Conservation (phyloP, 2,329 filamentous ascomycete genomes). For the Aspergillus sp. region DNA sequence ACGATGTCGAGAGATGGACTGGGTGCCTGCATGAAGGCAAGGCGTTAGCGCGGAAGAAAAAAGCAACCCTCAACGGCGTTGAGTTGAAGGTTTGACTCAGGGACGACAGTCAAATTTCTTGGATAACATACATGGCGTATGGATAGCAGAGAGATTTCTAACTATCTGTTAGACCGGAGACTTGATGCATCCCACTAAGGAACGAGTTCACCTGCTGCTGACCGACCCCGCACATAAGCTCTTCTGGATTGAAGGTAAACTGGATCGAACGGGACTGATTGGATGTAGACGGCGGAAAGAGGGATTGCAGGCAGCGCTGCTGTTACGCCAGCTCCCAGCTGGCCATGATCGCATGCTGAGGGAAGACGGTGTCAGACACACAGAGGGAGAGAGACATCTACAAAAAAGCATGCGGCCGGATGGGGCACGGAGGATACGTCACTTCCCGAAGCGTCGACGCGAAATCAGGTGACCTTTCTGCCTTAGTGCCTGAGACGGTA, state of each 20-base stretch:
- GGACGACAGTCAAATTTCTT: too few species aligned
- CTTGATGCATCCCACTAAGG: neutral
- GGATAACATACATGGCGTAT: neutral
- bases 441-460: neutral
- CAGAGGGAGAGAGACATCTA: neutral
- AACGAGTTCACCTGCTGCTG: neutral
- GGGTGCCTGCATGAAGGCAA: too few species aligned
- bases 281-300: neutral
- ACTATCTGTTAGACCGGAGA: neutral
- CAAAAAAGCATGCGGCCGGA: neutral
- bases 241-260: neutral
- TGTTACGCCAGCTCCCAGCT: neutral
- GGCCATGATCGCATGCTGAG: neutral
- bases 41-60: neutral
- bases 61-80: neutral
- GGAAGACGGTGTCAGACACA: neutral
- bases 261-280: neutral
- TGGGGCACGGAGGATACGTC: neutral
- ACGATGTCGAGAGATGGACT: neutral
- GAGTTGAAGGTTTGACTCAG: neutral
- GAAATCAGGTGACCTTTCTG: slow-evolving; percentile 2
- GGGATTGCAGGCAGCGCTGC: neutral
- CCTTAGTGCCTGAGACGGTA: neutral
- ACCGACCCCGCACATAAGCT: neutral
- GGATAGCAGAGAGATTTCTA: neutral